A percentile compares a stretch with the other conserved stretches of the same genome.
These are phyloP conservation scores for Neofusicoccum sp. DNA, from an alignment of 2,329 filamentous ascomycete species.

Conservation along the genomic window DNA sequence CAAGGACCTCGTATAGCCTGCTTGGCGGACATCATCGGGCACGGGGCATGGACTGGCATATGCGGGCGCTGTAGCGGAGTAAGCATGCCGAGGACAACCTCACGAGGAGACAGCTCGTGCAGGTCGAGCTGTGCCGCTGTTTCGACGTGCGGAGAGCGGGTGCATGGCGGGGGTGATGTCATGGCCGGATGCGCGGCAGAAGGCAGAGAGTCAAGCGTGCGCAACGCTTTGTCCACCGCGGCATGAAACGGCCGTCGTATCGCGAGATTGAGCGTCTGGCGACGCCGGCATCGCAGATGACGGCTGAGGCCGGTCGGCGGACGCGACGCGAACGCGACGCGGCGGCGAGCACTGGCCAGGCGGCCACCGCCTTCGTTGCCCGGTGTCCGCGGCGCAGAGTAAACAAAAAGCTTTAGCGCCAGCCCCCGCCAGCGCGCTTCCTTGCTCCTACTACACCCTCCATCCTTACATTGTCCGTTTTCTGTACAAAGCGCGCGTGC, in stretches of 20 bases:
- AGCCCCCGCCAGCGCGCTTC: neutral
- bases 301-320: neutral
- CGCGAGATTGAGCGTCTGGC: neutral
- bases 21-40: too few species aligned
- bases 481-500: constrained; percentile 10
- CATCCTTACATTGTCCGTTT: neutral
- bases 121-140: too few species aligned
- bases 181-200: neutral
- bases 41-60: too few species aligned
- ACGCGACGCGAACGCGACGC: constrained; percentile 7
- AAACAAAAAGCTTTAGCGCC: constrained; percentile 17
- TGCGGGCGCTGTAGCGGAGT: too few species aligned
- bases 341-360: neutral
- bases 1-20: too few species aligned
- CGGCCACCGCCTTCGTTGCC: constrained; percentile 7
- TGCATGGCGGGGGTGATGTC: neutral
- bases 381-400: constrained; percentile 1
- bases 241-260: neutral
- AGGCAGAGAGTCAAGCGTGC: neutral
- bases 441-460: constrained; percentile 12
- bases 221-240: neutral
- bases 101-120: too few species aligned
- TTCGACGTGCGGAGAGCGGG: too few species aligned
- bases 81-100: too few species aligned
- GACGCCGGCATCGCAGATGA: neutral